A percentile compares a stretch with the other conserved stretches of the same genome.
These are phyloP conservation scores for Trichoderma sp. DNA, from an alignment of 2,329 filamentous ascomycete species.

Conservation along the genomic window DNA sequence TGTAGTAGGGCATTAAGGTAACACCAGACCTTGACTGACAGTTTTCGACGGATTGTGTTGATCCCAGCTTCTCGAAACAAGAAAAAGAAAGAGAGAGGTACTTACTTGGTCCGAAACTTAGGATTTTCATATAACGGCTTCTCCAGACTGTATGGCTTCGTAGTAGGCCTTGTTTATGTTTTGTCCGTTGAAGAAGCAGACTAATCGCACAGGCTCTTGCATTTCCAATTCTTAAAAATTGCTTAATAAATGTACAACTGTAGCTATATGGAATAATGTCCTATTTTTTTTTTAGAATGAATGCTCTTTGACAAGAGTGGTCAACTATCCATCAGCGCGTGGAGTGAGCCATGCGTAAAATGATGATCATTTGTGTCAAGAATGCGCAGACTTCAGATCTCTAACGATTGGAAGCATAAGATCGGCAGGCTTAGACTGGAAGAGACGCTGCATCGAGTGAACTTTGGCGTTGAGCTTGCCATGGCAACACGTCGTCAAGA, in stretches of 20 bases:
- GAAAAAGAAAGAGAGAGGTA: background rate
- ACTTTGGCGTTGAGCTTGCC: background rate
- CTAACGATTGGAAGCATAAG: background rate
- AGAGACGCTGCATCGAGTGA: background rate
- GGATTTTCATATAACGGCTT: background rate
- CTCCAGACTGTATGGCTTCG: conserved; percentile 4
- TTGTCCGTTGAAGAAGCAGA: conserved; percentile 23
- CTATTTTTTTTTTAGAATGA: background rate
- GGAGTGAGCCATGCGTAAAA: background rate
- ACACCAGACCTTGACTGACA: conserved; percentile 6
- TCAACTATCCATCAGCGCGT: background rate
- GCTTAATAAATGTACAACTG: conserved; percentile 23
- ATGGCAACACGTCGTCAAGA: background rate
- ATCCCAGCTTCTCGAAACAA: background rate
- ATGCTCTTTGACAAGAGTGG: background rate
- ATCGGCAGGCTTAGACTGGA: background rate
- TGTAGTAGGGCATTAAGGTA: conserved; percentile 22
- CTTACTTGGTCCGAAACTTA: background rate
- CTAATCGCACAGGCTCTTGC: conserved; percentile 29
- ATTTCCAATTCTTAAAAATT: background rate
- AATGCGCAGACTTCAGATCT: background rate
- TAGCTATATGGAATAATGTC: conserved; percentile 13
- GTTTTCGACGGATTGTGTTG: conserved; percentile 6
- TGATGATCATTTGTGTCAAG: background rate
- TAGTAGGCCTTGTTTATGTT: conserved; percentile 8